These are phyloP conservation scores for Breynia disticha DNA, from an alignment of 441 rosid species.

Conservation along the genomic window DNA sequence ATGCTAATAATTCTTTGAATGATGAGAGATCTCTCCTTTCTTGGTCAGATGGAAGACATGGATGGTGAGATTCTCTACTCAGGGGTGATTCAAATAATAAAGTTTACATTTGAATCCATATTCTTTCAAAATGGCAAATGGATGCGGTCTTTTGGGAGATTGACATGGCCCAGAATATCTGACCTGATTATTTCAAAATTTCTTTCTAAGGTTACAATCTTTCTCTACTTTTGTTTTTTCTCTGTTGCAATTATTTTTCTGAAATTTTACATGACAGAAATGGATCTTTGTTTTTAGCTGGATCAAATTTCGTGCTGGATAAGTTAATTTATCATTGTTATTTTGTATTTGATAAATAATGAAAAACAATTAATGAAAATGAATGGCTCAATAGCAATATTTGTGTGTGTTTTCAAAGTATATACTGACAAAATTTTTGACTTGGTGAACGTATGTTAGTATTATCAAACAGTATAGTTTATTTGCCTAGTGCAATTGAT, in stretches of 20 bases:
- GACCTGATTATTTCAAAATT: constrained; percentile 75
- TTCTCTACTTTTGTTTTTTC: constrained; percentile 1
- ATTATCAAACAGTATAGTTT: too few relatives aligned
- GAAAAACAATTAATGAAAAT: too few relatives aligned
- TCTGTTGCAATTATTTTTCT: constrained; percentile 1
- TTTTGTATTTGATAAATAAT: too few relatives aligned
- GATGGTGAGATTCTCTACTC: constrained; percentile 58
- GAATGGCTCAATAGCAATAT: too few relatives aligned
- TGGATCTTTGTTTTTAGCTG: too few relatives aligned
- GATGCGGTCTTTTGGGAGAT: constrained; percentile 72
- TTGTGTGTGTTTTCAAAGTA: too few relatives aligned
- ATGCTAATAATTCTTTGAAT: constrained; percentile 8
- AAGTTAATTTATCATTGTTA: too few relatives aligned
- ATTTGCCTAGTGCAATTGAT: too few relatives aligned
- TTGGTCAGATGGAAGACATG: constrained; percentile 42
- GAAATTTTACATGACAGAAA: background rate
- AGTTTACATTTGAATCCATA: constrained; percentile 46
- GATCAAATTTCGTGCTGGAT: too few relatives aligned
- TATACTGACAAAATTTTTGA: too few relatives aligned
- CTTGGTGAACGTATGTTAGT: too few relatives aligned
- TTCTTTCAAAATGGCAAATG: constrained; percentile 74
- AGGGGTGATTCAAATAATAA: constrained; percentile 48
- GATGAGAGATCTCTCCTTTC: constrained; percentile 9
- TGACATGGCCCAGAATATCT: constrained; percentile 91
- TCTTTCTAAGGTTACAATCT: constrained; percentile 68